phyloP scores from a whole-genome alignment of 148 eudicot genomes.

The Pouteria glomerata region DNA sequence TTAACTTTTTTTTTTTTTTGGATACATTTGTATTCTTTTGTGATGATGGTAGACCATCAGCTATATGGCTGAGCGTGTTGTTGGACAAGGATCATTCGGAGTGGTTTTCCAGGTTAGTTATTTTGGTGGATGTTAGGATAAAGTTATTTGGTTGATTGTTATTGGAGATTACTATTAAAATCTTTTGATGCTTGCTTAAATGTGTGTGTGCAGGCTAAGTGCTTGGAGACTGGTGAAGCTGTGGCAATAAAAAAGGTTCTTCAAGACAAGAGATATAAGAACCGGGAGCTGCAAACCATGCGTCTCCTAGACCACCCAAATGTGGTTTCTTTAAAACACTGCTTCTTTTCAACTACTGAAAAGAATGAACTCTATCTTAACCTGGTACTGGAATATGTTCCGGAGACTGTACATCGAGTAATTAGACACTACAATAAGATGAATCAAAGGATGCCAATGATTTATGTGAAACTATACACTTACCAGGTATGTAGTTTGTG shows the following conservation, averaged over 20 bases:
- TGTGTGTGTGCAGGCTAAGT: conserved; percentile 47
- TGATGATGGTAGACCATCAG: conserved; percentile 61
- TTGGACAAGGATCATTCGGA: conserved; percentile 90
- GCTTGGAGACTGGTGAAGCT: too few relatives aligned
- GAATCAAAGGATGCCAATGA: conserved; percentile 72
- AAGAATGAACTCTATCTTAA: too few relatives aligned
- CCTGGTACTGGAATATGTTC: conserved; percentile 74
- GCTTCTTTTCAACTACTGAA: too few relatives aligned
- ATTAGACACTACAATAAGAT: conserved; percentile 65
- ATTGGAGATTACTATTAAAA: not conserved
- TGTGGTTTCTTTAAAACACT: conserved; percentile 83
- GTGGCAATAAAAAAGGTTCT: too few relatives aligned
- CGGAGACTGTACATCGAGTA: conserved; percentile 75
- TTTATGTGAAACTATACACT: too few relatives aligned
- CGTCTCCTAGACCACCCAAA: too few relatives aligned
- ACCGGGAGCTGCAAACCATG: too few relatives aligned
- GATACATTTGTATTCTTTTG: not conserved
- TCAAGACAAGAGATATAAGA: conserved; percentile 88
- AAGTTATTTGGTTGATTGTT: not conserved
- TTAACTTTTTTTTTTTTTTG: not conserved
- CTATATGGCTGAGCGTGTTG: conserved; percentile 88
- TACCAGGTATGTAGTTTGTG: not conserved
- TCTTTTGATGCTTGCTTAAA: conserved; percentile 3
- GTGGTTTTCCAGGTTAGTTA: conserved; percentile 75
- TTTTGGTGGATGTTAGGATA: not conserved